Evolutionary conservation across 129 eudicot species (phyloP).

Genomic region (Flaveria trinervia): DNA sequence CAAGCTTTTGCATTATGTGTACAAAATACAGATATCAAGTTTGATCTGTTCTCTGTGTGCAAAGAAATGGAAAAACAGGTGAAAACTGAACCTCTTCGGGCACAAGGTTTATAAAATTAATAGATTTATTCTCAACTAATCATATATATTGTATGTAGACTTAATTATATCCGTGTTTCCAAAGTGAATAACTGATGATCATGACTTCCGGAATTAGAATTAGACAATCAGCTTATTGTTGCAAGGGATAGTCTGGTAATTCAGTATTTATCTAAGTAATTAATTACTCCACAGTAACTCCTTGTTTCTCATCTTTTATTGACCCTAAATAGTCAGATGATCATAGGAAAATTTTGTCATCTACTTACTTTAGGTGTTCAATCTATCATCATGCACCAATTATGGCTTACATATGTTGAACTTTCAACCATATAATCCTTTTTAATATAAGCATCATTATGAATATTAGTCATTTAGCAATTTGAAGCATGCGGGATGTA

Average conservation of each 20-base stretch:
- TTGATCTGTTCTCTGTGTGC: conserved; percentile 80
- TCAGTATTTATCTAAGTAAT: background rate
- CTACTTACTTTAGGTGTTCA: background rate
- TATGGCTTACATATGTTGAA: background rate
- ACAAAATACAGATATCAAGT: conserved; percentile 90
- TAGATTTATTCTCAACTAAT: background rate
- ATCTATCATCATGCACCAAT: background rate
- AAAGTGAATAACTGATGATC: background rate
- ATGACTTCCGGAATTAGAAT: conserved; percentile 1
- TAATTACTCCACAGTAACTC: background rate
- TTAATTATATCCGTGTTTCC: background rate
- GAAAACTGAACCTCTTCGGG: conserved; percentile 1
- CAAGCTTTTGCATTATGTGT: conserved; percentile 89
- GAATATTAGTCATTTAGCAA: conserved; percentile 3
- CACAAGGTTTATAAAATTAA: background rate
- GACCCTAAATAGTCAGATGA: background rate
- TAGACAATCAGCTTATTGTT: background rate
- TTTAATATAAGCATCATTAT: background rate
- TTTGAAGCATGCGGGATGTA: conserved; percentile 19
- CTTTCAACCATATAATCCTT: background rate
- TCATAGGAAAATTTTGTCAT: background rate
- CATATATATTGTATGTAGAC: background rate
- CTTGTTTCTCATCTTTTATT: background rate
- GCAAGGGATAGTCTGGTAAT: conserved; percentile 4
- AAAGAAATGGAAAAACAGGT: conserved; percentile 99